Evolutionary conservation across 352 stramenopile genomes (phyloP).

Genomic region (Phytophthora colocasiae): DNA sequence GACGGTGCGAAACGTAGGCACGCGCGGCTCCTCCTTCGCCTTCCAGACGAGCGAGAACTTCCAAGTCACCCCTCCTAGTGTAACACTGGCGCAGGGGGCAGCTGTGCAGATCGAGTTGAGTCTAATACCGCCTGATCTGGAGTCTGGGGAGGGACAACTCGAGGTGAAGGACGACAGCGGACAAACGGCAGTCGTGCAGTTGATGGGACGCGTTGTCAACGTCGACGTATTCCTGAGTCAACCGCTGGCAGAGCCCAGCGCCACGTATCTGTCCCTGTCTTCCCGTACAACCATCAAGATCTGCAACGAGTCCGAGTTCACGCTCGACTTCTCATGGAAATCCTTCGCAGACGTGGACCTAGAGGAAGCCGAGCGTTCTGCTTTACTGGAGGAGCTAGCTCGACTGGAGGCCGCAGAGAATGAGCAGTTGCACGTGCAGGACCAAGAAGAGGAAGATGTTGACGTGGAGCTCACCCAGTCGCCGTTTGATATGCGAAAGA

Average conservation of each 20-base stretch:
- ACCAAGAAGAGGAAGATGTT: slow-evolving; percentile 28
- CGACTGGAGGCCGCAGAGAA: slow-evolving; percentile 79
- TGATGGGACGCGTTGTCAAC: slow-evolving; percentile 81
- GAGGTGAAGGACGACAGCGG: slow-evolving; percentile 87
- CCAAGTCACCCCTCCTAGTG: slow-evolving; percentile 64
- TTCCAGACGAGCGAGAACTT: slow-evolving; percentile 75
- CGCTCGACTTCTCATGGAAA: slow-evolving; percentile 94
- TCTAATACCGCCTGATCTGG: slow-evolving; percentile 47
- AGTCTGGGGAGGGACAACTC: slow-evolving; percentile 73
- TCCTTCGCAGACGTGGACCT: slow-evolving; percentile 76
- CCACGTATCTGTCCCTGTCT: slow-evolving; percentile 93
- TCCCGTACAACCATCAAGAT: slow-evolving; percentile 93
- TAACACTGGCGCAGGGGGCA: slow-evolving; percentile 67
- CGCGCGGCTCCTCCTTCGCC: slow-evolving; percentile 73
- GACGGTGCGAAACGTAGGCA: slow-evolving; percentile 92
- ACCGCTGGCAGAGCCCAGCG: slow-evolving; percentile 80
- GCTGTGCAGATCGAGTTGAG: slow-evolving; percentile 85
- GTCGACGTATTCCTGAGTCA: slow-evolving; percentile 93
- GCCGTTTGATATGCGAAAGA: slow-evolving; percentile 66
- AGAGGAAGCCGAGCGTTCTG: slow-evolving; percentile 85
- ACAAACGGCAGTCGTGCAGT: slow-evolving; percentile 69
- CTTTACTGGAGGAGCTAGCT: slow-evolving; percentile 86
- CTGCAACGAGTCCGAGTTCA: slow-evolving; percentile 93
- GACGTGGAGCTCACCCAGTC: slow-evolving; percentile 41
- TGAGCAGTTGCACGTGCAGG: slow-evolving; percentile 72